Evolutionary conservation across 176 grass and related monocot species (phyloP).

Genomic region (sorghum (Sorghum bicolor)): Sorghum_bicolor_NCBIv3 NC_012872.2:54615001-54615500

Average conservation of each 20-base stretch:
- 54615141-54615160: slow-evolving; percentile 32
- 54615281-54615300: neutral
- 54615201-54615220: neutral
- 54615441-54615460: no score
- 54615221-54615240: neutral
- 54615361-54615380: no score
- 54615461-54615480: no score
- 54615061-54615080: neutral
- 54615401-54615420: no score
- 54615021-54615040: neutral
- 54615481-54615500: no score
- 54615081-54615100: slow-evolving; percentile 14
- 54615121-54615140: slow-evolving; percentile 19
- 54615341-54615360: no score
- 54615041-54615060: slow-evolving; percentile 31
- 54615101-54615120: slow-evolving; percentile 11
- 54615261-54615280: neutral
- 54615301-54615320: no score
- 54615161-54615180: slow-evolving; percentile 29
- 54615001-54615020: neutral
- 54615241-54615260: neutral
- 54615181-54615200: slow-evolving; percentile 16
- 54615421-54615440: no score
- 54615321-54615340: no score
- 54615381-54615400: no score